Evolutionary conservation across 2,329 filamentous ascomycete genomes (phyloP), one percentile per base, ranked within the genome.

Genomic region (Blumeria hordei): DNA sequence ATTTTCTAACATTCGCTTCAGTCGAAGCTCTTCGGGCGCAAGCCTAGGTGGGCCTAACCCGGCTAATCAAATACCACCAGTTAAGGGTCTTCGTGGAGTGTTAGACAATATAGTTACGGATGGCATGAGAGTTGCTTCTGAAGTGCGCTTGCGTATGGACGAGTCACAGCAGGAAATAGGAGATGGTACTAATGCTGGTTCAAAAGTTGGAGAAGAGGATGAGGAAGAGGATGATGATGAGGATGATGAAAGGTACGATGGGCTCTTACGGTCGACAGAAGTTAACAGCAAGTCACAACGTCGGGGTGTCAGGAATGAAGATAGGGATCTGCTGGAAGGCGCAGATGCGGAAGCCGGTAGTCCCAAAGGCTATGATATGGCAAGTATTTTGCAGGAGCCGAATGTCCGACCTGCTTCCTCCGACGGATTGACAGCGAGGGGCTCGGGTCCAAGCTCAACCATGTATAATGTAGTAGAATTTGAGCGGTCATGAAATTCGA

Each of bases 31-130:
- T 21, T 59, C 57, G 18, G 72, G 76, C 53, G 58, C 59, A 32
- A 58, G 57, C 14, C 55, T 62, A 18, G 60, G 60, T 6, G 61
- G 61, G n/a, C 57, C 59, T 14, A 60, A 62, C 28, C 60, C 62
- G 43, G 62, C 61, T n/a, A 62, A 62, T 32, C 55, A 64, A 6
- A 63, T 65, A 11, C 60, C 63, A 55, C 61, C 78, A 1, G 75
- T 75, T 16, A 83, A 88, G 60, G 87, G 92, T 21, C 74, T 98
- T 1, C 77, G 92, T 44, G 92, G 92, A 18, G 92, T 98, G 57
- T 72, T 98, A 41, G 92, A 98, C 70, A 94, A 94, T 62, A 96
- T 98, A 62, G 92, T 96, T 59, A 94, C 85, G 1, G 92, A 98
- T 65, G 92, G 92, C 44, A 95, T 96, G 81, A 82, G 90, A 36